Conservation (phyloP, 1,139 yeast species). For the Debaryomycetaceae sp. region DNA sequence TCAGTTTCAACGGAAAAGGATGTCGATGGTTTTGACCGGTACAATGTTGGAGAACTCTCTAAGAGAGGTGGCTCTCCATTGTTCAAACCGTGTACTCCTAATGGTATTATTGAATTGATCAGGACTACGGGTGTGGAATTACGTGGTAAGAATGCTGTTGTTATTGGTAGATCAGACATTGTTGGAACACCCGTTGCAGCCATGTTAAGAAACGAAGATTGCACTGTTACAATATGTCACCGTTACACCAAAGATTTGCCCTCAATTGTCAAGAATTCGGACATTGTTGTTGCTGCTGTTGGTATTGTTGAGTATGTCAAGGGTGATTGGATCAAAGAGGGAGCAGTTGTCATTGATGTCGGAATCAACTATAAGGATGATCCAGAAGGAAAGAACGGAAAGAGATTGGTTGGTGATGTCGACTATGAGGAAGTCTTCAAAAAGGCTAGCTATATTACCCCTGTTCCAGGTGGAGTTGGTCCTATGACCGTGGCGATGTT, state of each 20-base stretch:
- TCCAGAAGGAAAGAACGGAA: conserved; percentile 58
- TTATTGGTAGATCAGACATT: conserved; percentile 76
- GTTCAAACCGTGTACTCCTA: conserved; percentile 78
- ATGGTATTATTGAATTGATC: conserved; percentile 67
- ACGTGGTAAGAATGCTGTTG: conserved; percentile 71
- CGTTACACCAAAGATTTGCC: conserved; percentile 54
- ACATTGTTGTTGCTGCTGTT: conserved; percentile 73
- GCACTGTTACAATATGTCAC: conserved; percentile 75
- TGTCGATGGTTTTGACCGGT: conserved; percentile 76
- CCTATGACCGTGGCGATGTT: conserved; percentile 90
- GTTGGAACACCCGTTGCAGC: conserved; percentile 82
- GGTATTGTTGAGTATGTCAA: conserved; percentile 69
- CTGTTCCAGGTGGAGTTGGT: conserved; percentile 89
- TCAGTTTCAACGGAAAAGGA: conserved; percentile 67
- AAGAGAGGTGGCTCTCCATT: conserved; percentile 70
- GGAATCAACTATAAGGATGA: conserved; percentile 76
- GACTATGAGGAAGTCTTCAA: conserved; percentile 57
- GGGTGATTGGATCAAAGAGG: conserved; percentile 70
- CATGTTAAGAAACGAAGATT: conserved; percentile 64
- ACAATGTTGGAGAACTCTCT: conserved; percentile 71
- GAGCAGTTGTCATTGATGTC: conserved; percentile 70
- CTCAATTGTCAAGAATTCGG: conserved; percentile 55
- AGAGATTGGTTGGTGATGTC: conserved; percentile 72
- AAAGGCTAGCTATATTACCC: conserved; percentile 64
- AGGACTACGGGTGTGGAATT: conserved; percentile 58